Percentiles rank a stretch among this genome's conserved stretches.
phyloP scores from a whole-genome alignment of 768 basidiomycete species.

The Mycena galericulata region DNA sequence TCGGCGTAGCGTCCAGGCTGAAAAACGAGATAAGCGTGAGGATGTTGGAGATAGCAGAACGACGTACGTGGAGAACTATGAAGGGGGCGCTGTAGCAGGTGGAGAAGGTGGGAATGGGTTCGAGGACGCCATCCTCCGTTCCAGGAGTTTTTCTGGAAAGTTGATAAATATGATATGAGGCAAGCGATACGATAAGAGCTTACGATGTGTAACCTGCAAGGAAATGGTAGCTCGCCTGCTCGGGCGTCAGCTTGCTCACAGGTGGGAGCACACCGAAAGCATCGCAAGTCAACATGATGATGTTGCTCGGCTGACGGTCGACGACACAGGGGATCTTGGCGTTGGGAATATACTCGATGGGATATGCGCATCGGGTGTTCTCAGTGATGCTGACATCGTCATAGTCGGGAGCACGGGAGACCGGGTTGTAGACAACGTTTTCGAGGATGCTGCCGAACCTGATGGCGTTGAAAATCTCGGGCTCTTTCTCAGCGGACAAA shows the following conservation, averaged over 20 bases:
- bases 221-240: conserved; percentile 98
- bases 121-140: conserved; percentile 97
- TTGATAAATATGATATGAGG: conserved; percentile 34
- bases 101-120: conserved; percentile 99
- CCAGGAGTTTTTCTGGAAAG: conserved; percentile 92
- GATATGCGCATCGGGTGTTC: conserved; percentile 99
- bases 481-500: conserved; percentile 96
- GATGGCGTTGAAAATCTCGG: conserved; percentile 97
- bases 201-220: conserved; percentile 95
- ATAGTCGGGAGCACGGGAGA: conserved; percentile 88
- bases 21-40: neutral
- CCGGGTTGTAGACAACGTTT: conserved; percentile 97
- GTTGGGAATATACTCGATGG: conserved; percentile 97
- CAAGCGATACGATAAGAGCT: conserved; percentile 42
- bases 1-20: conserved; percentile 93
- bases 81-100: conserved; percentile 99
- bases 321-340: conserved; percentile 94
- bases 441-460: conserved; percentile 97
- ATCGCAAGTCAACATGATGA: conserved; percentile 98
- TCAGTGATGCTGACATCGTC: conserved; percentile 97
- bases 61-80: conserved; percentile 91
- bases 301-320: conserved; percentile 90
- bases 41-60: neutral
- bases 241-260: conserved; percentile 90
- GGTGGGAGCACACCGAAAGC: conserved; percentile 99